These are phyloP conservation scores for Lecanoromycetidae sp. DNA, from an alignment of 2,329 filamentous ascomycete species.

Conservation along the genomic window DNA sequence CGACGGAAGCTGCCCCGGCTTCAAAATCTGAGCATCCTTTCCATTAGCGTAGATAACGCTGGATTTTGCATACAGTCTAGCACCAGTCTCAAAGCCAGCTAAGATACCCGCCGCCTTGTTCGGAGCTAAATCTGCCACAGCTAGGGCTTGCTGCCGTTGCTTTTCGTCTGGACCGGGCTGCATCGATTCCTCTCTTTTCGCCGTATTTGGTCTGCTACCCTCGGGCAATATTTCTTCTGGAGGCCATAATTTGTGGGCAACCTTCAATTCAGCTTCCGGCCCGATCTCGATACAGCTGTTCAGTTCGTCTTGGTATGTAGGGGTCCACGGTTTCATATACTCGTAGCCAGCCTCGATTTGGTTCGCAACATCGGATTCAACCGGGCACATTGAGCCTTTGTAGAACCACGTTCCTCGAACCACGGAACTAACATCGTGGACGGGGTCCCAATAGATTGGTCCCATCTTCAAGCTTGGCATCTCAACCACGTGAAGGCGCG, in stretches of 20 bases:
- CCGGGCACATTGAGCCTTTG: slow-evolving; percentile 81
- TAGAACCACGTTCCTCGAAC: slow-evolving; percentile 94
- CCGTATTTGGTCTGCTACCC: slow-evolving; percentile 24
- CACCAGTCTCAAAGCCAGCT: slow-evolving; percentile 33
- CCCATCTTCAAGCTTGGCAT: slow-evolving; percentile 66
- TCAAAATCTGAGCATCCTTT: slow-evolving; percentile 68
- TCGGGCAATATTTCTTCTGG: slow-evolving; percentile 33
- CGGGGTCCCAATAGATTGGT: slow-evolving; percentile 93
- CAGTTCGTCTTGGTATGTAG: slow-evolving; percentile 86
- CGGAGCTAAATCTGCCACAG: slow-evolving; percentile 19
- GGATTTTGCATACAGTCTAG: slow-evolving; percentile 55
- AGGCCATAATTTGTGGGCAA: slow-evolving; percentile 73
- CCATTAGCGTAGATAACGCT: slow-evolving; percentile 79
- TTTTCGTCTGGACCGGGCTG: slow-evolving; percentile 8
- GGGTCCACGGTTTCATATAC: slow-evolving; percentile 74
- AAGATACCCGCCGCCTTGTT: slow-evolving; percentile 32
- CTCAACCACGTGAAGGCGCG: slow-evolving; percentile 78
- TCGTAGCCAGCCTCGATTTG: slow-evolving; percentile 84
- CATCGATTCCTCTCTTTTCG: slow-evolving; percentile 4
- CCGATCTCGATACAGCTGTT: slow-evolving; percentile 84
- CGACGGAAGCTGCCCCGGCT: slow-evolving; percentile 73
- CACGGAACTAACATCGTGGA: slow-evolving; percentile 77
- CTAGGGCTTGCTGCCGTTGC: slow-evolving; percentile 9
- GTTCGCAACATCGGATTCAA: slow-evolving; percentile 77
- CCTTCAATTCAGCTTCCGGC: slow-evolving; percentile 79